These are phyloP conservation scores for Pseudogymnoascus sp. DNA, from an alignment of 2,329 filamentous ascomycete species.

Conservation along the genomic window DNA sequence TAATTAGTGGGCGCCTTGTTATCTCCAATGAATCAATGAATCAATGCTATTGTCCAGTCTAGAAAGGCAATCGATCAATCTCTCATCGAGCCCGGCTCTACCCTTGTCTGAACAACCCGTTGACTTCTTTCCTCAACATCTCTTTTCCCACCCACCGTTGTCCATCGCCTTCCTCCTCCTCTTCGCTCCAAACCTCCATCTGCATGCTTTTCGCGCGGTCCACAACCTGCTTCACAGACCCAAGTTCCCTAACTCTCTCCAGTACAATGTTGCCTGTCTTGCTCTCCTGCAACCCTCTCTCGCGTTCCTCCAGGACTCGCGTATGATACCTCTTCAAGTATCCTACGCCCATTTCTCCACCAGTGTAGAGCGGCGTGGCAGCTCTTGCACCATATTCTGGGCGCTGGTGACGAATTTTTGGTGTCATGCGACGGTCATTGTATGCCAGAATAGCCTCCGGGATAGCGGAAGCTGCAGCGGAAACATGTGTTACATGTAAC, in stretches of 20 bases:
- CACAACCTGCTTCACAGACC: not conserved
- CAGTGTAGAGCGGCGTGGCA: no score
- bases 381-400: not conserved
- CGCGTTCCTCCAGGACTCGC: not conserved
- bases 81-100: not conserved
- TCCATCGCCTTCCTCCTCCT: not conserved
- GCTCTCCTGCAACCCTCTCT: not conserved
- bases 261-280: not conserved
- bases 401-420: not conserved
- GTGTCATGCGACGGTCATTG: not conserved
- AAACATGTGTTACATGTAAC: not conserved
- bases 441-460: not conserved
- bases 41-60: not conserved
- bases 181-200: not conserved
- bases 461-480: not conserved
- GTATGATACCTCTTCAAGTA: not conserved
- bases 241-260: not conserved
- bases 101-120: not conserved
- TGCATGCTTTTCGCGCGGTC: not conserved
- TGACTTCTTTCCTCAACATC: slow-evolving; percentile 3
- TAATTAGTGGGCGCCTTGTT: not conserved
- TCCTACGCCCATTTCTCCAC: not conserved
- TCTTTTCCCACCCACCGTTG: not conserved
- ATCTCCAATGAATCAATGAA: slow-evolving; percentile 8
- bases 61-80: not conserved